phyloP scores from a whole-genome alignment of 495 filamentous ascomycete species.

The Xylaria venustula region DNA sequence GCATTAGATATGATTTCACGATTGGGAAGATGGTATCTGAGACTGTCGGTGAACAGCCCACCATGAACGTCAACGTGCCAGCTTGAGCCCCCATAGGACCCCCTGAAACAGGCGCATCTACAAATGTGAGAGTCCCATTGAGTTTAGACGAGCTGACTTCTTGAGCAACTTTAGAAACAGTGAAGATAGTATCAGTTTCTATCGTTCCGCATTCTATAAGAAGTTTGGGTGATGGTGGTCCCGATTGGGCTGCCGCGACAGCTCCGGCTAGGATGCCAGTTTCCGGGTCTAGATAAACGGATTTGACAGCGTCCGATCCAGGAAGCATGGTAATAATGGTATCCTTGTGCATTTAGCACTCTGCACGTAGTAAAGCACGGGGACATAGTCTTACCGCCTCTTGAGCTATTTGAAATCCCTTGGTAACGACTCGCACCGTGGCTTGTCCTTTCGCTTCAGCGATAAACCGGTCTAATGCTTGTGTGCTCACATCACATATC shows the following conservation, averaged over 20 bases:
- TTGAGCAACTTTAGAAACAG: conserved; percentile 27
- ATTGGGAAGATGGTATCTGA: conserved; percentile 15
- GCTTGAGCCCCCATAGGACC: conserved; percentile 45
- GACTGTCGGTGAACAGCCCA: conserved; percentile 17
- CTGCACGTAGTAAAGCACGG: background rate
- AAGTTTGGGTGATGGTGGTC: conserved; percentile 19
- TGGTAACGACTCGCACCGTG: conserved; percentile 18
- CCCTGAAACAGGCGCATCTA: conserved; percentile 34
- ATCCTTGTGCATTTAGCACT: conserved; percentile 21
- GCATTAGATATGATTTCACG: conserved; percentile 17
- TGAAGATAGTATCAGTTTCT: conserved; percentile 35
- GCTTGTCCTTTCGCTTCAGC: conserved; percentile 27
- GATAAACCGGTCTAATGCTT: conserved; percentile 35
- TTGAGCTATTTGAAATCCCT: conserved; percentile 43
- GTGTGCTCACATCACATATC: conserved; percentile 46
- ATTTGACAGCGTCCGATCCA: conserved; percentile 33
- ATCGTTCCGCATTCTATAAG: conserved; percentile 49
- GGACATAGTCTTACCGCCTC: conserved; percentile 29
- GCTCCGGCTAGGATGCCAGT: conserved; percentile 36
- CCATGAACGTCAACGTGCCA: conserved; percentile 49
- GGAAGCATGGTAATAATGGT: conserved; percentile 44
- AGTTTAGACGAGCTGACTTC: conserved; percentile 17
- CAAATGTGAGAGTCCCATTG: conserved; percentile 22
- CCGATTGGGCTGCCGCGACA: conserved; percentile 5
- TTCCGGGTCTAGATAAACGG: conserved; percentile 38